phyloP scores from a whole-genome alignment of 495 filamentous ascomycete genomes.

The Aspergillus baeticus region DNA sequence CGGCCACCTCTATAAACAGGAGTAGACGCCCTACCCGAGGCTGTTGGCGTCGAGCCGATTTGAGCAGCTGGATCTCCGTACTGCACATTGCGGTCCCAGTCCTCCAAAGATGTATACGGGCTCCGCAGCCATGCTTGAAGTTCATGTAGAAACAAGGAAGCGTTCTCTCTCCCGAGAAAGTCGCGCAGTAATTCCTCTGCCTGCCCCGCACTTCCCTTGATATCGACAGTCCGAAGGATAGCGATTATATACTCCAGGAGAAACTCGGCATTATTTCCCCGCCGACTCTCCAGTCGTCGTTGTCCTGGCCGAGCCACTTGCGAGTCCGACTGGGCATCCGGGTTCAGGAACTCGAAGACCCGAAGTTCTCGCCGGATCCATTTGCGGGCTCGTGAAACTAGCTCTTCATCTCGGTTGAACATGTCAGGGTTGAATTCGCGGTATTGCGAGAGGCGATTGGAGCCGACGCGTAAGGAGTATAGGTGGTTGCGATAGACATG shows the following conservation, averaged over 20 bases:
- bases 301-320: conserved; percentile 31
- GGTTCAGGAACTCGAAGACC: conserved; percentile 76
- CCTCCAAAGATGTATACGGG: conserved; percentile 64
- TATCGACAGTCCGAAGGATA: conserved; percentile 85
- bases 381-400: conserved; percentile 77
- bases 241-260: conserved; percentile 85
- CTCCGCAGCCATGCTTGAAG: conserved; percentile 78
- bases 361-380: conserved; percentile 88
- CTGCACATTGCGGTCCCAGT: conserved; percentile 82
- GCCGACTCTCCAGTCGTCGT: conserved; percentile 43
- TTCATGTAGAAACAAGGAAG: conserved; percentile 82
- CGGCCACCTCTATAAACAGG: conserved; percentile 21
- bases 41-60: background rate
- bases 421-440: conserved; percentile 67
- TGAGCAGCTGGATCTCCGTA: conserved; percentile 46
- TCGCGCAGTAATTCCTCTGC: conserved; percentile 88
- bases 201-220: conserved; percentile 80
- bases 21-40: conserved; percentile 22
- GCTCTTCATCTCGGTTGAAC: conserved; percentile 61
- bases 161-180: conserved; percentile 76
- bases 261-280: conserved; percentile 81
- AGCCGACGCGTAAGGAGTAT: conserved; percentile 82
- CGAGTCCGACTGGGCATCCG: conserved; percentile 29
- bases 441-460: conserved; percentile 77
- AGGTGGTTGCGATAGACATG: conserved; percentile 73